Conservation (phyloP, 495 filamentous ascomycete genomes). For the Xylaria castorea region DNA sequence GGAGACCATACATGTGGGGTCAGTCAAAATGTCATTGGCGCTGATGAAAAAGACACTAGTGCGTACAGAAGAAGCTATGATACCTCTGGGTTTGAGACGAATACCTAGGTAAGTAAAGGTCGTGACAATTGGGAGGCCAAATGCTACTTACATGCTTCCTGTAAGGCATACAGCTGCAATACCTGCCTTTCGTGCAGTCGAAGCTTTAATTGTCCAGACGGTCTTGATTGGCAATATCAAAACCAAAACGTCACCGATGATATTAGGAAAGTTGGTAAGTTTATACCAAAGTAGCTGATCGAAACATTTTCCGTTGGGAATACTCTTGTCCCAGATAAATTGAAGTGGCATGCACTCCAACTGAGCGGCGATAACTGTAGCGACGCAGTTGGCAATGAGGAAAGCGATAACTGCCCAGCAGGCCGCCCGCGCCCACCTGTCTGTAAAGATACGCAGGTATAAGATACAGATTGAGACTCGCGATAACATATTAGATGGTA, state of each 20-base stretch:
- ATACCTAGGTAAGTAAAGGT: neutral
- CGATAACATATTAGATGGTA: constrained; percentile 7
- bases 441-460: constrained; percentile 28
- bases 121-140: neutral
- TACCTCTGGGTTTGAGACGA: constrained; percentile 23
- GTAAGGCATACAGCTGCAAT: constrained; percentile 32
- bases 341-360: constrained; percentile 32
- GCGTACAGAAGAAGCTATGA: constrained; percentile 30
- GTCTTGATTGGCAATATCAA: constrained; percentile 43
- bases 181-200: constrained; percentile 33
- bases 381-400: constrained; percentile 31
- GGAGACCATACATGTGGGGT: constrained; percentile 14
- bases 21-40: neutral
- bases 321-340: constrained; percentile 31
- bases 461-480: constrained; percentile 24
- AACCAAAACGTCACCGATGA: constrained; percentile 43
- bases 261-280: constrained; percentile 34
- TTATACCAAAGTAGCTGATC: constrained; percentile 34
- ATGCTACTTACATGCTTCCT: constrained; percentile 35
- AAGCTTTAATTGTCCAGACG: constrained; percentile 41
- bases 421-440: constrained; percentile 26
- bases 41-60: constrained; percentile 30
- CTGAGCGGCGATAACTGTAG: constrained; percentile 27
- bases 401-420: constrained; percentile 29
- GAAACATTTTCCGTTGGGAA: constrained; percentile 28